phyloP scores from a whole-genome alignment of 495 filamentous ascomycete genomes.

The Evernia prunastri region DNA sequence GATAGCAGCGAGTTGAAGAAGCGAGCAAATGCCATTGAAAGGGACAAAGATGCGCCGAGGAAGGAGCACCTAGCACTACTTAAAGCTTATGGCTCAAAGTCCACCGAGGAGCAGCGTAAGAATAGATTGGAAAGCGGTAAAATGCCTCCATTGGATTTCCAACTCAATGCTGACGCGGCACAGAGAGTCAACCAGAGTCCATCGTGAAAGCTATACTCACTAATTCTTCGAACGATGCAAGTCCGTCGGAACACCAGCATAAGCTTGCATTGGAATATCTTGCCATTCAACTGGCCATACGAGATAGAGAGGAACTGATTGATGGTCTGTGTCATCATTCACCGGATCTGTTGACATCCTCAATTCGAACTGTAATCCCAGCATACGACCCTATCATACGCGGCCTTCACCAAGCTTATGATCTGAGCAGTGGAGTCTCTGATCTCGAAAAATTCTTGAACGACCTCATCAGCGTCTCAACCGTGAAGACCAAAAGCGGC shows the following conservation, averaged over 20 bases:
- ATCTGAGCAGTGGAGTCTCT: slow-evolving; percentile 52
- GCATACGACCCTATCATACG: slow-evolving; percentile 64
- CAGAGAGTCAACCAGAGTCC: slow-evolving; percentile 29
- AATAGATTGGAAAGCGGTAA: slow-evolving; percentile 36
- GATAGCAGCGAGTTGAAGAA: slow-evolving; percentile 53
- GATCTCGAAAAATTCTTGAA: slow-evolving; percentile 52
- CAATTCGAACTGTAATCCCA: slow-evolving; percentile 47
- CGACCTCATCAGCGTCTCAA: slow-evolving; percentile 49
- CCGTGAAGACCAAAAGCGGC: slow-evolving; percentile 25
- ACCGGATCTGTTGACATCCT: slow-evolving; percentile 55
- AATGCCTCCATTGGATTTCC: not conserved
- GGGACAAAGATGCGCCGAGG: slow-evolving; percentile 38
- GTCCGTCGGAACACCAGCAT: slow-evolving; percentile 46
- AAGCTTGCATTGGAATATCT: slow-evolving; percentile 52
- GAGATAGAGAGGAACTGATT: slow-evolving; percentile 55
- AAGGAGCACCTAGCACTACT: slow-evolving; percentile 47
- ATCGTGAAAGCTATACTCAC: slow-evolving; percentile 49
- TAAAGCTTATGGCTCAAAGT: slow-evolving; percentile 39
- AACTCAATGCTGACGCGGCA: not conserved
- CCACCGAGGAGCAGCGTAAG: slow-evolving; percentile 44
- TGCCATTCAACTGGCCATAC: slow-evolving; percentile 48
- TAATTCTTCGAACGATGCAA: slow-evolving; percentile 7
- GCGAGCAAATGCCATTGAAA: slow-evolving; percentile 47
- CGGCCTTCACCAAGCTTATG: slow-evolving; percentile 53
- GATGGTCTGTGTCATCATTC: slow-evolving; percentile 48